Conservation (phyloP, 176 grass and related monocot genomes). For the Carex myosuroides region DNA sequence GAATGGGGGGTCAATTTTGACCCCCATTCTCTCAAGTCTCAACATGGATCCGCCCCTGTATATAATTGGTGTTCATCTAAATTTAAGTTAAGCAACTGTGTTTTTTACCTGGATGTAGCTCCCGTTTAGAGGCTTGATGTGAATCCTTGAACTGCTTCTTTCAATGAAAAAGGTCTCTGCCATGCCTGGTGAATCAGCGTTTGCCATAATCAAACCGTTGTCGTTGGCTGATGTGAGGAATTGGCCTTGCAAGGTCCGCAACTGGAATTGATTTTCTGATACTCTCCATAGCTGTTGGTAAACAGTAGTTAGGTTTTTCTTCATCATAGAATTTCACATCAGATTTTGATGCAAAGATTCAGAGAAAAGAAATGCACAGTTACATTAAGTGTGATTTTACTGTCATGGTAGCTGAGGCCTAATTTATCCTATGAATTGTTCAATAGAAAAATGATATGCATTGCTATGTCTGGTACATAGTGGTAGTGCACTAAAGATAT, state of each 20-base stretch:
- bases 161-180: slow-evolving; percentile 58
- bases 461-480: background rate
- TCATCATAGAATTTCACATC: background rate
- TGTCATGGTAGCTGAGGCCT: background rate
- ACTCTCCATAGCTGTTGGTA: slow-evolving; percentile 68
- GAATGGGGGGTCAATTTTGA: no score
- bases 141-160: slow-evolving; percentile 59
- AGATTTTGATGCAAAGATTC: background rate
- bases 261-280: slow-evolving; percentile 54
- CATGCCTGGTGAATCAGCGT: slow-evolving; percentile 34
- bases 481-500: background rate
- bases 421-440: background rate
- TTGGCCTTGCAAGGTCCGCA: slow-evolving; percentile 57
- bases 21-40: no score
- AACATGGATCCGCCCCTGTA: background rate
- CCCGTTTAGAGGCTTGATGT: slow-evolving; percentile 68
- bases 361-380: background rate
- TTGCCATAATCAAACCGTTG: slow-evolving; percentile 46
- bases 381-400: background rate
- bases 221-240: slow-evolving; percentile 54
- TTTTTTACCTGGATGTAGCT: slow-evolving; percentile 58
- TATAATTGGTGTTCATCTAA: background rate
- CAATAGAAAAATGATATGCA: background rate
- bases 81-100: background rate
- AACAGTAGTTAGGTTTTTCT: background rate